Conservation (phyloP, 2,329 filamentous ascomycete species). For the Ophiostoma populinum region DNA sequence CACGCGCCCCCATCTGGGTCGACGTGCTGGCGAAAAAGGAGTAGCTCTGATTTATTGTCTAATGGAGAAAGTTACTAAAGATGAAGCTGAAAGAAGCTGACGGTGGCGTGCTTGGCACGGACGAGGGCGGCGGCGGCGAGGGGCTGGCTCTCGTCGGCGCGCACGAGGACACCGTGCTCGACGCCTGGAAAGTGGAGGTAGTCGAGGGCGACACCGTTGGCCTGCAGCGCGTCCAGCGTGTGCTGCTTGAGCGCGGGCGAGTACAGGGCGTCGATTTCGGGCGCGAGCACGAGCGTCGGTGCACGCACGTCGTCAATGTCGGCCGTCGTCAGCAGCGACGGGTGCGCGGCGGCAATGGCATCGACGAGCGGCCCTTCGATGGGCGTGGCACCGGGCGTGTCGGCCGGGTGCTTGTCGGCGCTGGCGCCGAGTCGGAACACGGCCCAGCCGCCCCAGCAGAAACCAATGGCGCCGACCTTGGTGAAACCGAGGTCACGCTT, state of each 20-base stretch:
- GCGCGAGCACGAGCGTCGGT: conserved; percentile 33
- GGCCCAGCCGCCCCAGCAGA: conserved; percentile 35
- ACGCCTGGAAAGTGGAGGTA: conserved; percentile 34
- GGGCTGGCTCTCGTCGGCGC: conserved; percentile 22
- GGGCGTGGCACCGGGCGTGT: conserved; percentile 1
- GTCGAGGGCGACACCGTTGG: conserved; percentile 24
- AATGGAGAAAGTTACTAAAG: too few species aligned
- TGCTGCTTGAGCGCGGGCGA: conserved; percentile 27
- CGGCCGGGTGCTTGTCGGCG: conserved; percentile 13
- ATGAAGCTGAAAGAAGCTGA: conserved; percentile 24
- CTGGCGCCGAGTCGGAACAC: conserved; percentile 25
- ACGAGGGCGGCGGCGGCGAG: conserved; percentile 27
- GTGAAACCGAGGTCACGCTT: conserved; percentile 15
- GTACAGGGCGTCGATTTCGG: conserved; percentile 26
- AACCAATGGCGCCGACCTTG: conserved; percentile 27
- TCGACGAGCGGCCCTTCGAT: conserved; percentile 23
- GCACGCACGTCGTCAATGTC: conserved; percentile 29
- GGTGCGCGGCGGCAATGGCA: conserved; percentile 27
- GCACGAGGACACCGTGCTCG: conserved; percentile 26
- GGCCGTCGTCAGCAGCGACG: conserved; percentile 22
- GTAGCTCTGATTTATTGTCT: too few species aligned
- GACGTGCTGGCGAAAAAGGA: conserved; percentile 21
- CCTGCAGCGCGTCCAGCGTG: conserved; percentile 22
- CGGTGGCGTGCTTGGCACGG: conserved; percentile 28
- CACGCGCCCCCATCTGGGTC: conserved; percentile 24